These are phyloP conservation scores for Primulina eburnea DNA, from an alignment of 257 asterid species.

Conservation along the genomic window DNA sequence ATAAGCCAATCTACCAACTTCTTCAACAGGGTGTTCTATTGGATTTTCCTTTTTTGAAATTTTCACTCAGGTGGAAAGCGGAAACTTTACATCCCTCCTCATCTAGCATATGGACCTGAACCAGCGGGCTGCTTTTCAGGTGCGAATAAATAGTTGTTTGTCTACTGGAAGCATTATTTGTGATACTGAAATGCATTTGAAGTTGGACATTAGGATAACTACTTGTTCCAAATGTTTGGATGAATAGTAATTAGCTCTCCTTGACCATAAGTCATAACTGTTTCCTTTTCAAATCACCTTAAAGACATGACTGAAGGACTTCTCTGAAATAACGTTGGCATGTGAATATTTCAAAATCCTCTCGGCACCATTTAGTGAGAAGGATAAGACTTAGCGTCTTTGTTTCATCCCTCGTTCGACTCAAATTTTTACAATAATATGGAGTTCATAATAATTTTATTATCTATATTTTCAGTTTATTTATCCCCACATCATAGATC, in stretches of 20 bases:
- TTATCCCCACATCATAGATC: too few species aligned
- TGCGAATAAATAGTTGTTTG: conserved; percentile 18
- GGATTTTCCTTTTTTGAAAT: conserved; percentile 1
- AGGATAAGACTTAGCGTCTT: too few species aligned
- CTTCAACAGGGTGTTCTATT: neutral
- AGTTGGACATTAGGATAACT: neutral
- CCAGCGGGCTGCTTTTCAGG: conserved; percentile 96
- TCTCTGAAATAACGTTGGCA: neutral
- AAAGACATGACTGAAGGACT: neutral
- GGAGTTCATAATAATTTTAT: too few species aligned
- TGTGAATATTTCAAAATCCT: neutral
- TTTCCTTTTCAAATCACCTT: neutral
- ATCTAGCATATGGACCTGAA: conserved; percentile 83
- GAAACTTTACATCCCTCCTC: conserved; percentile 81
- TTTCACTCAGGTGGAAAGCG: conserved; percentile 70
- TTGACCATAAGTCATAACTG: neutral
- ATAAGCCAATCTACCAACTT: neutral
- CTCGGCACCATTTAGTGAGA: too few species aligned
- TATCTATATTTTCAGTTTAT: too few species aligned
- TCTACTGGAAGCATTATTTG: neutral
- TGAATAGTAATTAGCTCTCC: neutral
- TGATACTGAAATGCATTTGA: neutral
- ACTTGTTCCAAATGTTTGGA: neutral
- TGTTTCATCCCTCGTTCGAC: too few species aligned
- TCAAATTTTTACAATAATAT: too few species aligned